Conservation (phyloP, 305 asterid species). For the Fraxinus angustifolia region DNA sequence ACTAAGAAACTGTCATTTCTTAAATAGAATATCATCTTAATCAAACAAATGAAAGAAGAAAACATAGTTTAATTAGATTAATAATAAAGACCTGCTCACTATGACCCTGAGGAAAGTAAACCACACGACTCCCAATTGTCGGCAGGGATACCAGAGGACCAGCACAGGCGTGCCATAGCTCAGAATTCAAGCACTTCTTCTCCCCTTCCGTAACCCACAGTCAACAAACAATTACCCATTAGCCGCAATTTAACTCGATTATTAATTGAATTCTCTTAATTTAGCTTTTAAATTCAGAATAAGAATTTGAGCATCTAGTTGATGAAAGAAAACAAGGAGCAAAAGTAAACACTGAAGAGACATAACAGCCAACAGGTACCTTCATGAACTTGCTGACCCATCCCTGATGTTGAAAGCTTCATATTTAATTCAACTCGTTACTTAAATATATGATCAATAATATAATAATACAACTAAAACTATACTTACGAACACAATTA, state of each 20-base stretch:
- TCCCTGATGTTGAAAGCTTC: constrained; percentile 99
- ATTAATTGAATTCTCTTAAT: constrained; percentile 3
- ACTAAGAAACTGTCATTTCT: too few relatives aligned
- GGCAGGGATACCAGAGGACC: constrained; percentile 96
- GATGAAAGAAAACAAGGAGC: constrained; percentile 17
- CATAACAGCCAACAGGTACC: constrained; percentile 54
- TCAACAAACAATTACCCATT: constrained; percentile 21
- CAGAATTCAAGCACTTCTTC: constrained; percentile 90
- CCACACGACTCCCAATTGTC: constrained; percentile 67
- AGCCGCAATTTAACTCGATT: constrained; percentile 33
- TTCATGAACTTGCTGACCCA: constrained; percentile 91
- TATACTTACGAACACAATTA: constrained; percentile 18
- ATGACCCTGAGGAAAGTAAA: constrained; percentile 96
- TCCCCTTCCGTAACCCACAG: constrained; percentile 59
- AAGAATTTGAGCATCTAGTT: constrained; percentile 13
- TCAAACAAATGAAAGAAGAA: constrained; percentile 12
- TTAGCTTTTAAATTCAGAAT: constrained; percentile 9
- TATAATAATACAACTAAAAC: constrained; percentile 23
- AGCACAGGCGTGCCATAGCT: constrained; percentile 99
- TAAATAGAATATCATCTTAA: not conserved
- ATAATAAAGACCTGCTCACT: constrained; percentile 75
- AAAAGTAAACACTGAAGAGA: constrained; percentile 31
- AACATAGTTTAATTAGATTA: not conserved
- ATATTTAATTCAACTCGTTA: constrained; percentile 41
- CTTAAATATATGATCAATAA: constrained; percentile 25